Evolutionary conservation across 2,329 filamentous ascomycete genomes (phyloP), one percentile per base, ranked within the genome.

Genomic region (Cercospora brassicicola): DNA sequence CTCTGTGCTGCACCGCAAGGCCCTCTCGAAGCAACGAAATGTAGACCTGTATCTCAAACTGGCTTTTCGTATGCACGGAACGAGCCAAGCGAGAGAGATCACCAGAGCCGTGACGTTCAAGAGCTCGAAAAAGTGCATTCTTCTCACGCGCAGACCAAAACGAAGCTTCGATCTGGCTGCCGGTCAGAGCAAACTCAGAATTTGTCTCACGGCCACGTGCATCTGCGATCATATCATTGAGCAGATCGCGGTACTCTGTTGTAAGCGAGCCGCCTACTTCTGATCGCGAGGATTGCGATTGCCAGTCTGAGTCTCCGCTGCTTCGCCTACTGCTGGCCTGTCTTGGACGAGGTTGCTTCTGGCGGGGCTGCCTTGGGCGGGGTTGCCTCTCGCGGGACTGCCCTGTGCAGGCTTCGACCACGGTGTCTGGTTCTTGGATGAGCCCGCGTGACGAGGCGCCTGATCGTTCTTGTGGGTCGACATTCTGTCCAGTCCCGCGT

Each of bases 111-210:
- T 90, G 83, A 0, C 86, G 86, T 1, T 85, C 82, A 2, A 96
- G 78, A 0, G 87, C 85, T 13, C 86, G 82, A 77, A 92, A 96
- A 67, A 97, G 86, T 0, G 82, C 73, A 1, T 85, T 81, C 76
- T 96, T 96, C 75, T 97, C 94, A 0, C 81, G 73, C 0, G 85
- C 69, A 0, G 86, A 89, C 94, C 94, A 98, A 10, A 80, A 72
- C 0, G 89, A 88, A 28, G 88, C 83, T 23, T 93, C 93, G 61
- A 93, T 81, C 73, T 93, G 91, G 1, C 85, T 84, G 39, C 81
- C 61, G 59, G 77, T 67, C 66, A 73, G 36, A 28, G 23, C 23
- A 6, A 53, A 28, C 8, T 33, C 56, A 8, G 45, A 45, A 9
- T 36, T 61, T 10, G 36, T 51, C 6, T 62, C 23, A 42, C 56